Conservation (phyloP, 192 early-diverging fungal genomes). For the Pilobolus umbonatus region DNA sequence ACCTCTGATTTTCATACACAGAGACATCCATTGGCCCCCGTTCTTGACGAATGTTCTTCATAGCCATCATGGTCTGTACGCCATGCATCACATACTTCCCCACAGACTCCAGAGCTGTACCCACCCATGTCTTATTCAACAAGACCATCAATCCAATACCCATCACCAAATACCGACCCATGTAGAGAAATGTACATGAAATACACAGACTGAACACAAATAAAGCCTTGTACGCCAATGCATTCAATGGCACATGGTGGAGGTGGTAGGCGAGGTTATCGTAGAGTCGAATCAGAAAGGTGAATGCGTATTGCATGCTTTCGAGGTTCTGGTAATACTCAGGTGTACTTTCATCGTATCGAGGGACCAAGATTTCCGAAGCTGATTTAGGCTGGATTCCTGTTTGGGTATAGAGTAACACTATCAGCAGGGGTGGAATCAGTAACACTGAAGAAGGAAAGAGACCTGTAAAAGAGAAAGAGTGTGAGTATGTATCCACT, state of each 20-base stretch:
- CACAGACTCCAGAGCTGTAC: conserved; percentile 11
- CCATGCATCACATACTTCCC: conserved; percentile 13
- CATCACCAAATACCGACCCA: conserved; percentile 11
- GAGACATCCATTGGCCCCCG: conserved; percentile 17
- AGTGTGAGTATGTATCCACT: neutral
- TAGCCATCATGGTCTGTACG: conserved; percentile 11
- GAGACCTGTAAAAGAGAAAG: conserved; percentile 13
- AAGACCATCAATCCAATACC: conserved; percentile 42
- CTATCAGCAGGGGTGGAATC: conserved; percentile 18
- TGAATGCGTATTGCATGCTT: conserved; percentile 48
- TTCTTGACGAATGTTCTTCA: neutral
- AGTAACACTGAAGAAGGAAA: conserved; percentile 14
- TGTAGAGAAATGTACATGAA: conserved; percentile 30
- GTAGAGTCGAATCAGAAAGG: conserved; percentile 17
- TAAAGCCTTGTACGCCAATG: neutral
- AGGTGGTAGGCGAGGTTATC: conserved; percentile 44
- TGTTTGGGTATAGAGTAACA: conserved; percentile 13
- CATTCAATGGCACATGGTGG: conserved; percentile 31
- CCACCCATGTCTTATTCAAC: conserved; percentile 53
- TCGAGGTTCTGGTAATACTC: conserved; percentile 66
- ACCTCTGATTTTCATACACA: conserved; percentile 35
- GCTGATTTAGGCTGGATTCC: conserved; percentile 15
- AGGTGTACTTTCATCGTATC: conserved; percentile 35
- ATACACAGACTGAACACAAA: conserved; percentile 28
- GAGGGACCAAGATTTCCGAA: conserved; percentile 17